These are phyloP conservation scores for Starmerella powellii DNA, from an alignment of 805 yeast genomes.

Conservation along the genomic window DNA sequence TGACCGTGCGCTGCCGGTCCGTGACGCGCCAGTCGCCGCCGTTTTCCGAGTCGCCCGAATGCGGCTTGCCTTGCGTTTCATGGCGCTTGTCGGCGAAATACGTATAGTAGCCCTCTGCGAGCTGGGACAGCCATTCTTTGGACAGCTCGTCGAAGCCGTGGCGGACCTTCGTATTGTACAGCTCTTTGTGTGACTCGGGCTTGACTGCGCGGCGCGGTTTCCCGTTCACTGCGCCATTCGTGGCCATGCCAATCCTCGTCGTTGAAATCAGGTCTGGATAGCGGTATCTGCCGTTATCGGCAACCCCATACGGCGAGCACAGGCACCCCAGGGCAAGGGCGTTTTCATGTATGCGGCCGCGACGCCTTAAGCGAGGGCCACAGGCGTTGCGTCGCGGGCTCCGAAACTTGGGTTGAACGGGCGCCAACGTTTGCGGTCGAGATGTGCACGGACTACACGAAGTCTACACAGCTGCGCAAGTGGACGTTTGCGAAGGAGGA, in stretches of 20 bases:
- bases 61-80: constrained; percentile 75
- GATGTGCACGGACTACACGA: constrained; percentile 68
- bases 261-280: too few relatives aligned
- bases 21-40: constrained; percentile 79
- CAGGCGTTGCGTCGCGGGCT: too few relatives aligned
- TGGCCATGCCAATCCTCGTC: too few relatives aligned
- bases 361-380: too few relatives aligned
- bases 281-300: too few relatives aligned
- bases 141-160: constrained; percentile 40
- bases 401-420: too few relatives aligned
- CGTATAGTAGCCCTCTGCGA: constrained; percentile 49
- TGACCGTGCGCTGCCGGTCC: constrained; percentile 83
- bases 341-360: too few relatives aligned
- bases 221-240: too few relatives aligned
- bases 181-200: not conserved
- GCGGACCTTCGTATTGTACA: constrained; percentile 33
- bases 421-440: too few relatives aligned
- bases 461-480: constrained; percentile 61
- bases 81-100: constrained; percentile 90
- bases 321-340: too few relatives aligned
- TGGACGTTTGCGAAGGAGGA: constrained; percentile 72
- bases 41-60: constrained; percentile 41
- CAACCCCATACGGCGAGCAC: not conserved
- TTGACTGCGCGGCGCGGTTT: too few relatives aligned
- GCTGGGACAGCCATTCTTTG: constrained; percentile 22